Evolutionary conservation across 2,329 filamentous ascomycete genomes (phyloP).

Genomic region (Aspergillus pseudoviridinutans): DNA sequence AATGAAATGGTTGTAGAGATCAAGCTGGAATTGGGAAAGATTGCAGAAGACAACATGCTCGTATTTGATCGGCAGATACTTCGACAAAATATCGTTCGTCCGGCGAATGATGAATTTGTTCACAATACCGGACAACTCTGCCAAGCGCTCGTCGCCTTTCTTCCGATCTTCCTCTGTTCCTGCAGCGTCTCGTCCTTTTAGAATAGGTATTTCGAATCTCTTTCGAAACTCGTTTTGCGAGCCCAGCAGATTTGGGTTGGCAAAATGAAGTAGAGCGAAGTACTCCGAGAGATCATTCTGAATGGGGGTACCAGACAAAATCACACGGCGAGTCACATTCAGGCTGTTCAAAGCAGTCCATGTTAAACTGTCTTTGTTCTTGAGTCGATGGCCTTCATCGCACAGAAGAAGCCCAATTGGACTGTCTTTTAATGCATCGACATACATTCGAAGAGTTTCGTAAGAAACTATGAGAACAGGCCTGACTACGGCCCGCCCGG

Average conservation of each 20-base stretch:
- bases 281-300: constrained; percentile 99
- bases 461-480: constrained; percentile 98
- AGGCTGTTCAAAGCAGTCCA: constrained; percentile 87
- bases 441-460: constrained; percentile 87
- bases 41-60: constrained; percentile 99
- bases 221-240: constrained; percentile 90
- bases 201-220: constrained; percentile 85
- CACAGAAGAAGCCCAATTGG: constrained; percentile 91
- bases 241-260: constrained; percentile 87
- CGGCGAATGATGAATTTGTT: constrained; percentile 98
- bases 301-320: constrained; percentile 93
- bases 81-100: constrained; percentile 96
- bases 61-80: constrained; percentile 97
- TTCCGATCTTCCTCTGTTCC: constrained; percentile 78
- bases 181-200: constrained; percentile 84
- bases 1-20: constrained; percentile 96
- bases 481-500: constrained; percentile 80
- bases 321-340: constrained; percentile 87
- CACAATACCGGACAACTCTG: constrained; percentile 76
- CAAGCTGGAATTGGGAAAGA: constrained; percentile 84
- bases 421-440: constrained; percentile 82
- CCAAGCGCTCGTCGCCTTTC: constrained; percentile 77
- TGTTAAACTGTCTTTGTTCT: constrained; percentile 94
- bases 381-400: constrained; percentile 92
- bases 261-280: constrained; percentile 92